A percentile compares a stretch with the other conserved stretches of the same genome.
Conservation (phyloP, 2,329 filamentous ascomycete genomes). For the Fusarium xylarioides region DNA sequence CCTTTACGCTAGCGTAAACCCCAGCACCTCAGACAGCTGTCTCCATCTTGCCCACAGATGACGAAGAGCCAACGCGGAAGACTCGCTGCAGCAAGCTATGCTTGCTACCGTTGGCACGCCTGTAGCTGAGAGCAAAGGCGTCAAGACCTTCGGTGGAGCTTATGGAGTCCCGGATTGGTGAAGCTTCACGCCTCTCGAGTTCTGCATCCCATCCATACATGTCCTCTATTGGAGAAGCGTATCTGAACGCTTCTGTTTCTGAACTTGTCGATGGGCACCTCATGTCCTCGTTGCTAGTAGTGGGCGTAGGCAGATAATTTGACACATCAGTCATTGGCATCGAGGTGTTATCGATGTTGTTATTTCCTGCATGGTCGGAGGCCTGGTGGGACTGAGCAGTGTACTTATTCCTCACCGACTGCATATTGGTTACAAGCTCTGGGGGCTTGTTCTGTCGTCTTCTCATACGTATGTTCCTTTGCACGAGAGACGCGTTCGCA, state of each 20-base stretch:
- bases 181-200: slow-evolving; percentile 33
- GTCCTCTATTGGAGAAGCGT: slow-evolving; percentile 45
- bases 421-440: slow-evolving; percentile 1
- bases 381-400: slow-evolving; percentile 1
- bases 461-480: slow-evolving; percentile 40
- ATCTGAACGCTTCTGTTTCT: slow-evolving; percentile 24
- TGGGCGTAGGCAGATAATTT: slow-evolving; percentile 50
- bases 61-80: slow-evolving; percentile 35
- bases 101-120: slow-evolving; percentile 41
- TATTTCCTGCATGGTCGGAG: slow-evolving; percentile 1
- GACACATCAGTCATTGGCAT: slow-evolving; percentile 48
- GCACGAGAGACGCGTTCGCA: slow-evolving; percentile 32
- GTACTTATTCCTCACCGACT: not conserved
- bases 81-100: slow-evolving; percentile 39
- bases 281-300: slow-evolving; percentile 30
- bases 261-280: slow-evolving; percentile 11
- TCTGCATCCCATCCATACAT: slow-evolving; percentile 66
- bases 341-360: not conserved
- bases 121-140: slow-evolving; percentile 31
- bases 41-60: slow-evolving; percentile 30
- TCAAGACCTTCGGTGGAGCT: slow-evolving; percentile 24
- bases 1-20: no score
- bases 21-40: not conserved
- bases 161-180: slow-evolving; percentile 14
- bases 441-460: slow-evolving; percentile 28